Conservation (phyloP, 371 early-diverging fungal species). For the Mortierella sp. region DNA sequence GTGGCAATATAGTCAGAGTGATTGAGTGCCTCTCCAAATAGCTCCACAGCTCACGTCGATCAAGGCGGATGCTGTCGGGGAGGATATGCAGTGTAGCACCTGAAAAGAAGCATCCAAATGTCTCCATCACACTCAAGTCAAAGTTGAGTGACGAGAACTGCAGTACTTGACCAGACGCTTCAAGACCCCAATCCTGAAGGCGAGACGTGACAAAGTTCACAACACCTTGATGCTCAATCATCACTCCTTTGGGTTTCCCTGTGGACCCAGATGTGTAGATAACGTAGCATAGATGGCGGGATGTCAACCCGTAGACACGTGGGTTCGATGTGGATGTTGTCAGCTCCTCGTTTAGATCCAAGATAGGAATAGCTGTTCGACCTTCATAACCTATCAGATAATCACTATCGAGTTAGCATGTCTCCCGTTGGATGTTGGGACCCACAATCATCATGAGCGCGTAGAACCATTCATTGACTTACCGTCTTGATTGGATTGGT, state of each 20-base stretch:
- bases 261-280: slow-evolving; percentile 22
- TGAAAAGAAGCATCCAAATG: neutral
- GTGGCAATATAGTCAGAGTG: slow-evolving; percentile 2
- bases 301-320: neutral
- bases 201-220: neutral
- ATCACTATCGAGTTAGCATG: no score
- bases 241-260: slow-evolving; percentile 20
- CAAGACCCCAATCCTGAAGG: neutral
- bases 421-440: no score
- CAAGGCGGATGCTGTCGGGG: neutral
- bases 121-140: slow-evolving; percentile 14
- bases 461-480: no score
- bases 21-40: slow-evolving; percentile 3
- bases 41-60: slow-evolving; percentile 3
- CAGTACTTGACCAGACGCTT: neutral
- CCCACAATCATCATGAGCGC: slow-evolving; percentile 8
- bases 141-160: slow-evolving; percentile 12
- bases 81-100: slow-evolving; percentile 3
- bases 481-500: no score
- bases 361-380: neutral
- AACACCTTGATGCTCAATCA: slow-evolving; percentile 16
- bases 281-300: slow-evolving; percentile 7
- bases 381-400: no score
- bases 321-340: slow-evolving; percentile 1
- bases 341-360: slow-evolving; percentile 5